Base-by-base conservation (phyloP, 192 early-diverging fungal species). In the Allomyces arbusculus region DNA sequence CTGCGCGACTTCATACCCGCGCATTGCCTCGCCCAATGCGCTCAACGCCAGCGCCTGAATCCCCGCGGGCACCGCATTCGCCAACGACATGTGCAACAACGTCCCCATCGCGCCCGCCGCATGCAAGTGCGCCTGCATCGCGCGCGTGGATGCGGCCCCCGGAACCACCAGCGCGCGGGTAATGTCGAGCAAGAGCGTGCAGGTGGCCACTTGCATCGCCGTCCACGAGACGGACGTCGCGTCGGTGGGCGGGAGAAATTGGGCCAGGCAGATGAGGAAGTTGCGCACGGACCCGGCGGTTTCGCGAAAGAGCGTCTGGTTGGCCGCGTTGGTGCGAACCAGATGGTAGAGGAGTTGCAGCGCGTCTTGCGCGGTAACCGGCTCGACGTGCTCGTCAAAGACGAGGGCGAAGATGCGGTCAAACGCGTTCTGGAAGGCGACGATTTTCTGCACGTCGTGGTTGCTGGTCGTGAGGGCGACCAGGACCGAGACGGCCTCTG, bases 361-460 rank as follows among this genome's bases (percentile, higher is more conserved):
- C 68, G 93, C 95, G 73, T 99, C 96, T 69, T 96, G 91, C 20
- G 96, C 93, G 73, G 96, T 90, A 65, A 95, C 89, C 23, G 88
- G 86, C 24, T 89, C 87, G 10, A 88, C 92, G 43, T 90, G 93
- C 69, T 97, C 93, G 40, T 92, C 91, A 63, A 85, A 71, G 66
- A 96, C 88, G 63, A 97, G 91, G 3, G 77, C 79, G 64, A 99
- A 75, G 23, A 99, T 75, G 10, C 87, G 79, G 65, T 99, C 96
- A 76, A 99, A 99, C 6, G 92, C 91, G 68, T 91, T 94, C 66
- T 97, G 91, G 77, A 99, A 99, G 16, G 96, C 95, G 62, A 99
- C 89, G 68, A 99, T 91, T 79, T 99, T 97, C 78, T 99, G 96
- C 24, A 99, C 88, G 65, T 97, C 94, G 11, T 91, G 88, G 74